These are phyloP conservation scores for Dictyostelium citrinum DNA, from an alignment of 78 protist genomes.

Conservation along the genomic window DNA sequence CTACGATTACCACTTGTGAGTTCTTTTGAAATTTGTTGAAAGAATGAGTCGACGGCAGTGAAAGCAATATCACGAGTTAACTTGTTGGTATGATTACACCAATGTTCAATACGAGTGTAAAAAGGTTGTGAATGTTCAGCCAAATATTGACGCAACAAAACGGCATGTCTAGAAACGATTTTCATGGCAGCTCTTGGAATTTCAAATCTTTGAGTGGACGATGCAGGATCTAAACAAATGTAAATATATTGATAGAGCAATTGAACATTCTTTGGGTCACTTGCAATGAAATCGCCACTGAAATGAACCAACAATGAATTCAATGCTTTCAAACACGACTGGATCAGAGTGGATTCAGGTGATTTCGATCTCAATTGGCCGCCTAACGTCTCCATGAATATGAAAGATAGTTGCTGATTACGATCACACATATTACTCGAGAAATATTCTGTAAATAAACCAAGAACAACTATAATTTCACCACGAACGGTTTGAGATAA, in stretches of 20 bases:
- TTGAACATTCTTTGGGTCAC: conserved; percentile 48
- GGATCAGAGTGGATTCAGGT: conserved; percentile 37
- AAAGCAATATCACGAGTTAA: conserved; percentile 70
- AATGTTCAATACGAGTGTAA: conserved; percentile 5
- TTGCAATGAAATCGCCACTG: conserved; percentile 30
- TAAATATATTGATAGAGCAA: conserved; percentile 52
- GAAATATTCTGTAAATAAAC: conserved; percentile 63
- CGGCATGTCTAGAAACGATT: conserved; percentile 45
- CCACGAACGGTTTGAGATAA: conserved; percentile 60
- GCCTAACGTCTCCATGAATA: conserved; percentile 64
- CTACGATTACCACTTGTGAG: conserved; percentile 46
- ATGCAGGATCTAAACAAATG: conserved; percentile 40
- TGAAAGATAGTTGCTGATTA: conserved; percentile 12
- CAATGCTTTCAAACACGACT: conserved; percentile 18
- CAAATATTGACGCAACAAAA: conserved; percentile 63
- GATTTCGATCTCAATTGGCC: conserved; percentile 38
- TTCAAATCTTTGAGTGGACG: conserved; percentile 28
- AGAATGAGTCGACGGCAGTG: conserved; percentile 58
- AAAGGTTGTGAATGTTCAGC: conserved; percentile 64
- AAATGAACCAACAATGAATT: conserved; percentile 41
- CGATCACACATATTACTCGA: conserved; percentile 25
- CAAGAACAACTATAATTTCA: conserved; percentile 42
- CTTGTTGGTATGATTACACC: conserved; percentile 78
- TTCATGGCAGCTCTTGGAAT: conserved; percentile 66
- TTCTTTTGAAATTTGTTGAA: conserved; percentile 59